These are phyloP conservation scores for Arthrocladium fulminans DNA, from an alignment of 2,329 filamentous ascomycete species.

Conservation along the genomic window DNA sequence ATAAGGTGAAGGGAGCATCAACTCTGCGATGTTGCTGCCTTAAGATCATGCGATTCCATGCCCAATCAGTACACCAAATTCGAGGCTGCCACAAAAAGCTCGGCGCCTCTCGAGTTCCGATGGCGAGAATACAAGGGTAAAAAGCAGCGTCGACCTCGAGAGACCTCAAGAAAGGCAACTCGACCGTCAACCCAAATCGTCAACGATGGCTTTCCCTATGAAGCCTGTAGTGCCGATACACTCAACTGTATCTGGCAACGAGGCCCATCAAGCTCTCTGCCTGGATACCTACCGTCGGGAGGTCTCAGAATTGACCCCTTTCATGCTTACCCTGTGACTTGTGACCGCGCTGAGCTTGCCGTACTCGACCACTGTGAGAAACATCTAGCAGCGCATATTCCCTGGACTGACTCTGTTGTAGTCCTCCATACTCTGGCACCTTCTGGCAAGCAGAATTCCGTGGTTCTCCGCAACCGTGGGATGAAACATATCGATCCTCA, in stretches of 20 bases:
- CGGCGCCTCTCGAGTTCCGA: neutral
- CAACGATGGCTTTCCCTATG: no score
- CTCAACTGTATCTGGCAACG: neutral
- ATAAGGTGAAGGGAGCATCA: no score
- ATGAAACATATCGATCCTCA: constrained; percentile 13
- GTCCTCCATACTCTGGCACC: constrained; percentile 1
- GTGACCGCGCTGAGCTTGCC: constrained; percentile 2
- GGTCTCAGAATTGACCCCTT: constrained; percentile 5
- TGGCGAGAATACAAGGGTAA: neutral
- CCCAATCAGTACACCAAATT: constrained; percentile 9
- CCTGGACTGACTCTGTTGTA: neutral
- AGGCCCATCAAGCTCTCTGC: neutral
- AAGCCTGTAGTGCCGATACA: no score
- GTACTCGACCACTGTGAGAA: constrained; percentile 3
- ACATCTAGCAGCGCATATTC: neutral
- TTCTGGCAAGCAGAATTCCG: neutral
- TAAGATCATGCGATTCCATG: neutral
- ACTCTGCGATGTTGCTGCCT: no score
- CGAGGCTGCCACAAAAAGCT: neutral
- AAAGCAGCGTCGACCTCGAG: neutral
- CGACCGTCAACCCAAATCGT: no score
- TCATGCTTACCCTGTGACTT: neutral
- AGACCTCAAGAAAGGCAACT: neutral
- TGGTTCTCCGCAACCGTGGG: no score
- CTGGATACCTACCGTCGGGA: neutral